A percentile compares a stretch with the other conserved stretches of the same genome.
Conservation (phyloP, 2,329 filamentous ascomycete species). For the Cytospora piceicola region DNA sequence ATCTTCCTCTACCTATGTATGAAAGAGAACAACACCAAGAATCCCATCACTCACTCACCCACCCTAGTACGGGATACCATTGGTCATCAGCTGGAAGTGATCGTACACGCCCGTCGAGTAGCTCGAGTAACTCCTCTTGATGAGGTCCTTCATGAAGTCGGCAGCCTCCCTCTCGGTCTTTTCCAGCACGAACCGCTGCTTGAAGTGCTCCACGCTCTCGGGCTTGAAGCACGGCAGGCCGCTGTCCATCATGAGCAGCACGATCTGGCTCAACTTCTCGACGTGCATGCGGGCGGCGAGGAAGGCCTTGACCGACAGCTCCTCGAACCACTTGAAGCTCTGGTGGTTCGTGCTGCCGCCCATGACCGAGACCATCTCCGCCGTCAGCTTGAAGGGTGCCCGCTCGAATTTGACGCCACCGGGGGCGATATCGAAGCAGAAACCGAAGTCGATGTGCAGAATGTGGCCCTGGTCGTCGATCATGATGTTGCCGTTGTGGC, state of each 20-base stretch:
- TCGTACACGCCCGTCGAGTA: slow-evolving; percentile 95
- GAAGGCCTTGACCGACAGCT: slow-evolving; percentile 94
- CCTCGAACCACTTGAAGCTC: slow-evolving; percentile 93
- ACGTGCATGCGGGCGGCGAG: slow-evolving; percentile 83
- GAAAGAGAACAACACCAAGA: background rate
- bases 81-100: slow-evolving; percentile 95
- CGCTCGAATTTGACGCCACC: slow-evolving; percentile 97
- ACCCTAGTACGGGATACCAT: slow-evolving; percentile 87
- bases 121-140: slow-evolving; percentile 88
- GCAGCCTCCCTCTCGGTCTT: slow-evolving; percentile 91
- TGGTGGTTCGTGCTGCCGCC: slow-evolving; percentile 83
- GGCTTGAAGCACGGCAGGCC: slow-evolving; percentile 98
- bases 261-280: slow-evolving; percentile 87
- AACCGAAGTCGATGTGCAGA: slow-evolving; percentile 97
- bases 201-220: slow-evolving; percentile 90
- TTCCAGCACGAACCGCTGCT: slow-evolving; percentile 89
- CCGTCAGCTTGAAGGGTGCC: slow-evolving; percentile 96
- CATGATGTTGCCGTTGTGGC: slow-evolving; percentile 99
- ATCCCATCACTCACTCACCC: background rate
- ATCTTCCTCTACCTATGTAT: too few species aligned
- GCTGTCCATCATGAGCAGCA: slow-evolving; percentile 93
- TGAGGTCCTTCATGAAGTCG: slow-evolving; percentile 87
- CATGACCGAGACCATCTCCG: slow-evolving; percentile 99
- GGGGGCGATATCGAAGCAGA: slow-evolving; percentile 98
- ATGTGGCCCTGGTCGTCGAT: slow-evolving; percentile 96